Evolutionary conservation across 345 rosid species (phyloP).

Genomic region (Excoecaria agallocha): DNA sequence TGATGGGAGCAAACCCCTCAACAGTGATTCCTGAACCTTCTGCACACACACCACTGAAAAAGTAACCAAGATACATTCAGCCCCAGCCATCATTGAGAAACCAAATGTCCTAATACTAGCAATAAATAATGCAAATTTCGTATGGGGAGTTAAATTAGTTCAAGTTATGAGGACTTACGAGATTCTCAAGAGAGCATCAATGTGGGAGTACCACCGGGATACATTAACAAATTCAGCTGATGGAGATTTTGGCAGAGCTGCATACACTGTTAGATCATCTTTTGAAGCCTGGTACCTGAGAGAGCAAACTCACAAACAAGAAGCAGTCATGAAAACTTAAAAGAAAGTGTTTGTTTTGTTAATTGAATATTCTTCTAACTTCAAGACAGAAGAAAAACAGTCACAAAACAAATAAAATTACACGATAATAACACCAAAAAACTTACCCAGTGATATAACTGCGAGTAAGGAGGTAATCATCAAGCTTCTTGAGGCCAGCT

Average conservation of each 20-base stretch:
- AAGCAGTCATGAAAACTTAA: not conserved
- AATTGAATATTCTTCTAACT: not conserved
- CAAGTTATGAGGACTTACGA: constrained; percentile 52
- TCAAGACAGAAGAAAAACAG: not conserved
- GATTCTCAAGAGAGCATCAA: constrained; percentile 85
- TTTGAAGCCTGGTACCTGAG: constrained; percentile 88
- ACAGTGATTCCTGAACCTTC: constrained; percentile 80
- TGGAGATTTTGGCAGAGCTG: constrained; percentile 58
- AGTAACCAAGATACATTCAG: not conserved
- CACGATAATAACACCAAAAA: not conserved
- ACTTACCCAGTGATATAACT: constrained; percentile 81
- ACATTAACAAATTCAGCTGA: constrained; percentile 62
- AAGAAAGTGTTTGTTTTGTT: not conserved
- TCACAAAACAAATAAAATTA: not conserved
- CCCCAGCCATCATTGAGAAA: not conserved
- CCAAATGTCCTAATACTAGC: not conserved
- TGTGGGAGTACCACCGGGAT: constrained; percentile 79
- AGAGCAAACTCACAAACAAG: not conserved
- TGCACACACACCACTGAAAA: constrained; percentile 66
- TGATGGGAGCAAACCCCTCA: constrained; percentile 55
- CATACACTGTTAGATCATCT: constrained; percentile 67
- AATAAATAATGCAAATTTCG: not conserved
- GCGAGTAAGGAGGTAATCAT: constrained; percentile 79
- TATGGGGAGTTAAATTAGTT: not conserved
- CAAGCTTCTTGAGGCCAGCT: constrained; percentile 79